Base-by-base conservation (phyloP, 805 yeast genomes). In the Zygosaccharomyces bisporus region DNA sequence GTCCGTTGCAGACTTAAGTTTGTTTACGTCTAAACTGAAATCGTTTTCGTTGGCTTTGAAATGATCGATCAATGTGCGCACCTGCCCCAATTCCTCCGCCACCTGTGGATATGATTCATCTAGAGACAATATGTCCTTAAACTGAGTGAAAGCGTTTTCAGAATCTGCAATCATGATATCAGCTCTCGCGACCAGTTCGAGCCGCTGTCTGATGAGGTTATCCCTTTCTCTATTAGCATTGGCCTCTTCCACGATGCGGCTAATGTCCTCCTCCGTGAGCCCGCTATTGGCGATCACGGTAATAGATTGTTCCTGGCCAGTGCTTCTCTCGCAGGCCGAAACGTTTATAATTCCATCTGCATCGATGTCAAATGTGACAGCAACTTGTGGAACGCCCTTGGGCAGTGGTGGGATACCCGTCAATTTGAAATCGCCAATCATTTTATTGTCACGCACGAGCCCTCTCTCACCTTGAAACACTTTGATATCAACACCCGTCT, bases 291-390 rank as follows among this genome's bases (percentile, higher is more conserved):
- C 83, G n/a, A 81, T 77, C 21, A 82, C 86, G 20, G 82, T 79
- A 42, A 85, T 81, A 29, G 88, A 81, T 52, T 55, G 54, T 32
- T 54, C 89, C 72, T 79, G 76, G 57, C 86, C 85, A 36, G 89
- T 80, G 47, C 86, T 83, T 68, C 80, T 79, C 65, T 86, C 95
- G 63, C 77, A 76, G 20, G 95, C 95, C 58, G 84, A 76, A 37
- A 86, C 93, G 66, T 86, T 84, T 64, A 86, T 81, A 41, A 79
- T 79, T 51, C 95, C 93, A 64, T 85, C 89, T 4, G 90, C 90
- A 66, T 85, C 91, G 46, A 85, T 80, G 57, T 80, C 87, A 58
- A 85, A 85, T 1, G 84, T 76, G 6, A 85, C 93, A 40, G 77
- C 80, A 46, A 85, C 80, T 61, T 85, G 91, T 10, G 93, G 90